Evolutionary conservation across 257 asterid species (phyloP).

Genomic region (Nyctanthes arbortristis): DNA sequence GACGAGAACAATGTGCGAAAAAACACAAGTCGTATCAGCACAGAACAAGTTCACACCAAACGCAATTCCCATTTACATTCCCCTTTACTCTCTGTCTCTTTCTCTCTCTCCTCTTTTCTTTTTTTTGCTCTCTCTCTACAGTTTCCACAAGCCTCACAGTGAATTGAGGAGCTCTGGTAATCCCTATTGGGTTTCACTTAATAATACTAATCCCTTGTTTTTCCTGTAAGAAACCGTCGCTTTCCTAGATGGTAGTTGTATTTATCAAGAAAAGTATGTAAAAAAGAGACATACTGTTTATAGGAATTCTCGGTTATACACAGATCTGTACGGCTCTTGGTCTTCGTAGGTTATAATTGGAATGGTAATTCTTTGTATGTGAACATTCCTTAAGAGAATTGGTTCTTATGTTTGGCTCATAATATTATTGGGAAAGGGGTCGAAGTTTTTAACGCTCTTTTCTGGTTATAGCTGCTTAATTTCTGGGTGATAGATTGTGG

Average conservation of each 20-base stretch:
- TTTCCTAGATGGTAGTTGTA: not conserved
- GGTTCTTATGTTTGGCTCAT: slow-evolving; percentile 21
- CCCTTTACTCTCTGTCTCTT: slow-evolving; percentile 33
- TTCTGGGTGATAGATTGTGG: slow-evolving; percentile 9
- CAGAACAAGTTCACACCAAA: not conserved
- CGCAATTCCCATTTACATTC: not conserved
- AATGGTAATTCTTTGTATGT: slow-evolving; percentile 26
- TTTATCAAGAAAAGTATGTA: slow-evolving; percentile 8
- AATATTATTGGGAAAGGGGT: slow-evolving; percentile 26
- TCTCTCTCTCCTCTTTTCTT: no score
- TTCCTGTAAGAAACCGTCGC: not conserved
- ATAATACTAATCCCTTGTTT: not conserved
- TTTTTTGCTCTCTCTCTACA: slow-evolving; percentile 18
- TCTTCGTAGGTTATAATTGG: slow-evolving; percentile 16
- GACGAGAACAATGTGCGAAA: slow-evolving; percentile 16
- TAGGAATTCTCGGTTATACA: slow-evolving; percentile 16
- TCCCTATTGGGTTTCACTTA: not conserved
- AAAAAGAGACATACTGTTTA: not conserved
- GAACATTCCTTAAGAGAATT: slow-evolving; percentile 20
- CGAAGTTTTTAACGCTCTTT: slow-evolving; percentile 15
- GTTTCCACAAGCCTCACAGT: not conserved
- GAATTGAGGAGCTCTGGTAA: slow-evolving; percentile 18
- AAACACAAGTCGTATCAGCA: slow-evolving; percentile 29
- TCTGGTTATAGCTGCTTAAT: slow-evolving; percentile 5
- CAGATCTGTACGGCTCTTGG: slow-evolving; percentile 37